Base-by-base conservation (phyloP, 371 early-diverging fungal genomes). In the Mucor piriformis region DNA sequence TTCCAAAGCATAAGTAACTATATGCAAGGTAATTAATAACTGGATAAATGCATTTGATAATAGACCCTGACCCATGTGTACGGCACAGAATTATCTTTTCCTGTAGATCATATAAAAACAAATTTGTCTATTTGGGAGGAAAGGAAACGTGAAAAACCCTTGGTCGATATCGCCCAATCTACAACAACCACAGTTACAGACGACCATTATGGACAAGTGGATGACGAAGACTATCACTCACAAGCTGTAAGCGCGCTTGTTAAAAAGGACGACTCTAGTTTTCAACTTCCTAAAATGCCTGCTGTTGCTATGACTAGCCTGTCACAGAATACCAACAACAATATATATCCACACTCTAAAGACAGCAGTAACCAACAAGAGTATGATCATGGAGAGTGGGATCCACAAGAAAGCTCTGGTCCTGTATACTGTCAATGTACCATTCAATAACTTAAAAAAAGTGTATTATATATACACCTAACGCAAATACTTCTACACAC, bases 1-100 rank as follows among this genome's bases (percentile, higher is more conserved):
- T 91, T 90, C 63, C 63, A 74, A 44, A 78, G 76, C 32, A 83
- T 88, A 1, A 72, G 51, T 35, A 64, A 65, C 43, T 62, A 66
- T 15, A 61, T 68, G 50, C 68, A 67, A 61, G 74, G 74, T 74
- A 67, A 59, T 54, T 18, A 38, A 18, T n/a, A 38, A 15, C 1
- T n/a, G 16, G 16, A 38, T 8, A 24, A 47, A 49, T 0, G 11
- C 32, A 6, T 29, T 29, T 8, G 8, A n/a, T n/a, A 29, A 27
- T 16, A 6, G 23, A 21, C 42, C 12, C 29, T 21, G 13, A 18
- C 15, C 20, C 11, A 7, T 42, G 34, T 42, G 27, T 52, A 5
- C 46, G 20, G 44, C 43, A 21, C 50, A 67, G 78, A 76, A 52
- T 62, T 79, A 58, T 61, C 70, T 13, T 79, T 70, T 59, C 59